phyloP scores from a whole-genome alignment of 2,329 filamentous ascomycete species.

The Pleurostoma richardsiae region DNA sequence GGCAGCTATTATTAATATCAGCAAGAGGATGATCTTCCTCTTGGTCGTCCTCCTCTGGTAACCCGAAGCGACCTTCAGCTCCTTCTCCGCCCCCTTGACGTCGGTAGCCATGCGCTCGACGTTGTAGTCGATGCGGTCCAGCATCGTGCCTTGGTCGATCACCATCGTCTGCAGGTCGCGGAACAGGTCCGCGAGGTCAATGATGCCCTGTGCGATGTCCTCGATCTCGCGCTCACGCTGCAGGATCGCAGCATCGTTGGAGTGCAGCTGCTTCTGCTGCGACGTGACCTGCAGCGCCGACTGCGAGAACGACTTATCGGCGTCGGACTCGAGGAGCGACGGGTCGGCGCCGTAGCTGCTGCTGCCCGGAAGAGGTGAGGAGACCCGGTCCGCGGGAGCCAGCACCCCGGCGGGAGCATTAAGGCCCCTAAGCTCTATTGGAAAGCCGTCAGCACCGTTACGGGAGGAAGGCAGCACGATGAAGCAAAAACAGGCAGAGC shows the following conservation, averaged over 20 bases:
- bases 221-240: constrained; percentile 96
- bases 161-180: constrained; percentile 95
- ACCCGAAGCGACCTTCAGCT: constrained; percentile 79
- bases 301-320: constrained; percentile 88
- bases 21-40: constrained; percentile 85
- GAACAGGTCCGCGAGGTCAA: constrained; percentile 94
- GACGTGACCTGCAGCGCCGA: constrained; percentile 77
- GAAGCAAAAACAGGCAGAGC: constrained; percentile 8
- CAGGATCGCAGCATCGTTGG: constrained; percentile 78
- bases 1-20: constrained; percentile 77
- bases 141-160: constrained; percentile 84
- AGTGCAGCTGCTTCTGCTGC: constrained; percentile 61
- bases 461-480: not conserved
- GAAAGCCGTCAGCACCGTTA: no score
- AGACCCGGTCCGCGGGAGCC: constrained; percentile 43
- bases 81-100: constrained; percentile 88
- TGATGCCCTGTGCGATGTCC: constrained; percentile 96
- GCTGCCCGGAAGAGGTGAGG: constrained; percentile 36
- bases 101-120: constrained; percentile 93
- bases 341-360: constrained; percentile 67
- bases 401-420: constrained; percentile 51
- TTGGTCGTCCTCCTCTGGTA: constrained; percentile 89
- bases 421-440: constrained; percentile 67
- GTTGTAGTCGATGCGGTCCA: constrained; percentile 96
- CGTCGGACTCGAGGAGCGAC: constrained; percentile 87